These are phyloP conservation scores for Hymenoscyphus occultus DNA, from an alignment of 2,329 filamentous ascomycete species.

Conservation along the genomic window DNA sequence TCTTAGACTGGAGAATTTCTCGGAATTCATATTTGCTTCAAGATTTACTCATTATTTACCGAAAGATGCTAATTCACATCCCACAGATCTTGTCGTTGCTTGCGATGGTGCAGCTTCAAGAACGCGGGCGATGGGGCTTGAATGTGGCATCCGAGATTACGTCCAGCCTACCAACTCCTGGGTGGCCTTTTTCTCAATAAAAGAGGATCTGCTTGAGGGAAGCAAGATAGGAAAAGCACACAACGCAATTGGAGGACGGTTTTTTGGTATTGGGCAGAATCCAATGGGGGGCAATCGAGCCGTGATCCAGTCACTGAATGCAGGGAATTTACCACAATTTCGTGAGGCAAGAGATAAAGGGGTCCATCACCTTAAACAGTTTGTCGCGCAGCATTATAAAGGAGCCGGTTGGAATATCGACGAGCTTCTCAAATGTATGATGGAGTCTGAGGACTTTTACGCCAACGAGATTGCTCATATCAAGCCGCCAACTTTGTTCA, in stretches of 20 bases:
- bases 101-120: conserved; percentile 13
- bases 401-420: conserved; percentile 19
- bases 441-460: conserved; percentile 20
- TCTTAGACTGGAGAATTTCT: no score
- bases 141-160: conserved; percentile 7
- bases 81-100: conserved; percentile 11
- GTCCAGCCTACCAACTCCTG: conserved; percentile 10
- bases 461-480: conserved; percentile 16
- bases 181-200: conserved; percentile 14
- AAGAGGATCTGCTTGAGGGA: conserved; percentile 15
- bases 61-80: no score
- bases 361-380: conserved; percentile 13
- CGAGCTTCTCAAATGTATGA: conserved; percentile 16
- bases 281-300: conserved; percentile 11
- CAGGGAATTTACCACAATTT: conserved; percentile 3
- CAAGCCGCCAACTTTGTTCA: conserved; percentile 14
- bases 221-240: conserved; percentile 13
- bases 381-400: conserved; percentile 14
- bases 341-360: not conserved
- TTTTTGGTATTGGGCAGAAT: conserved; percentile 15
- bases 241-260: conserved; percentile 14
- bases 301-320: conserved; percentile 13
- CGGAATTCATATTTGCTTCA: no score
- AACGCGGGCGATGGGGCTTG: conserved; percentile 11
- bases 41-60: no score